phyloP scores from a whole-genome alignment of 441 rosid species.

The Adansonia gregorii region DNA sequence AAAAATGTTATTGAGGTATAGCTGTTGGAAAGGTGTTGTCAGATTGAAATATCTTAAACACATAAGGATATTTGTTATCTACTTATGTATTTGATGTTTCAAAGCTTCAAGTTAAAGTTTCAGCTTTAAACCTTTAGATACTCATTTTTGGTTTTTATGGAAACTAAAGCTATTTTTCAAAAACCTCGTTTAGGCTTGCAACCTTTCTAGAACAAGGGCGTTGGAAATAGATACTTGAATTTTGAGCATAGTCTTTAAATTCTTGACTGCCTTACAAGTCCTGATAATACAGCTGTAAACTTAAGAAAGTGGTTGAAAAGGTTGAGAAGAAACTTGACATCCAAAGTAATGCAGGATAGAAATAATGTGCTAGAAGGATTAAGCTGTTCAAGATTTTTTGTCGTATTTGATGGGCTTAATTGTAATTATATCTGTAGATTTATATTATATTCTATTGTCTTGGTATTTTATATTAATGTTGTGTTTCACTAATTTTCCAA shows the following conservation, averaged over 20 bases:
- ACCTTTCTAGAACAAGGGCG: neutral
- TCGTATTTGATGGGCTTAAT: neutral
- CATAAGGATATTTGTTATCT: slow-evolving; percentile 2
- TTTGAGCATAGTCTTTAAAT: neutral
- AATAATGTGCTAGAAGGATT: neutral
- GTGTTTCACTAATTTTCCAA: neutral
- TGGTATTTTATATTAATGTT: neutral
- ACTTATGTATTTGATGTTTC: neutral
- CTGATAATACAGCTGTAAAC: neutral
- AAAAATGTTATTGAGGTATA: slow-evolving; percentile 5
- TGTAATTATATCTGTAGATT: neutral
- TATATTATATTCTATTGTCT: neutral
- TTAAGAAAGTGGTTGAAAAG: neutral
- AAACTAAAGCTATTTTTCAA: slow-evolving; percentile 14
- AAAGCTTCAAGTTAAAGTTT: neutral
- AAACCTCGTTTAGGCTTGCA: neutral
- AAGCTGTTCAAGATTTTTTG: neutral
- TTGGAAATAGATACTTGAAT: neutral
- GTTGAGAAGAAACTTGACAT: neutral
- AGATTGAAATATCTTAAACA: slow-evolving; percentile 12
- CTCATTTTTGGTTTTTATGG: neutral
- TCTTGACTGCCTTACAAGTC: neutral
- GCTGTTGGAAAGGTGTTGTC: slow-evolving; percentile 19
- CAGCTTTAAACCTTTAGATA: slow-evolving; percentile 14
- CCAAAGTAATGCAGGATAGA: neutral